Conservation (phyloP, 768 basidiomycete genomes). For the Fistulinella prunicolor region DNA sequence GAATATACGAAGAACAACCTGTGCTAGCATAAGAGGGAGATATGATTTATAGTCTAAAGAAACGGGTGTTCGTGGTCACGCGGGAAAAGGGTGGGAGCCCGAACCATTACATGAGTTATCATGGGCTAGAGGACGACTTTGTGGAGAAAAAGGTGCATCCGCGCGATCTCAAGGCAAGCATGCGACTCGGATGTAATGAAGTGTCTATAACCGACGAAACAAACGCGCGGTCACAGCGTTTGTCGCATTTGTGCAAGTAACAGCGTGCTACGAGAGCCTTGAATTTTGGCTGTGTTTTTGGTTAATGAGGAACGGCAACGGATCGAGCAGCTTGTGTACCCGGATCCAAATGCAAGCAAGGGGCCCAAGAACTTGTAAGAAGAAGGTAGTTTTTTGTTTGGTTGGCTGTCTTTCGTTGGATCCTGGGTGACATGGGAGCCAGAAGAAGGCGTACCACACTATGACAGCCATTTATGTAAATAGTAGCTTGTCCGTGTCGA, state of each 20-base stretch:
- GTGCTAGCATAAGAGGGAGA: too few relatives aligned
- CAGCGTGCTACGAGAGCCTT: conserved; percentile 74
- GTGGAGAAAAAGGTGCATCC: conserved; percentile 78
- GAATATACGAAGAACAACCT: too few relatives aligned
- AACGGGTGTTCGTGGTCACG: too few relatives aligned
- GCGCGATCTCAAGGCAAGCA: conserved; percentile 89
- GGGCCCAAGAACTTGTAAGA: conserved; percentile 63
- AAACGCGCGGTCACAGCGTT: conserved; percentile 49
- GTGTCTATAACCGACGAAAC: too few relatives aligned
- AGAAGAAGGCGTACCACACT: conserved; percentile 82
- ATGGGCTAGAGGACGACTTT: conserved; percentile 71
- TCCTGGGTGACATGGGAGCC: background rate
- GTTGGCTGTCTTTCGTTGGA: background rate
- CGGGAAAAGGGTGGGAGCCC: conserved; percentile 74
- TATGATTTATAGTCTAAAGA: too few relatives aligned
- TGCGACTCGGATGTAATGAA: too few relatives aligned
- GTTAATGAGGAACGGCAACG: conserved; percentile 77
- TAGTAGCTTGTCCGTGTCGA: conserved; percentile 2
- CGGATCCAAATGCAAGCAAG: conserved; percentile 62
- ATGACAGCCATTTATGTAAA: too few relatives aligned
- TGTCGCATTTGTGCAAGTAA: too few relatives aligned
- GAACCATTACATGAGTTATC: conserved; percentile 67
- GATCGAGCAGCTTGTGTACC: conserved; percentile 79
- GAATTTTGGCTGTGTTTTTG: conserved; percentile 73
- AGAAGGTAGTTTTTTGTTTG: conserved; percentile 39